Conservation (phyloP, 345 rosid species). For the Salix dunnii region DNA sequence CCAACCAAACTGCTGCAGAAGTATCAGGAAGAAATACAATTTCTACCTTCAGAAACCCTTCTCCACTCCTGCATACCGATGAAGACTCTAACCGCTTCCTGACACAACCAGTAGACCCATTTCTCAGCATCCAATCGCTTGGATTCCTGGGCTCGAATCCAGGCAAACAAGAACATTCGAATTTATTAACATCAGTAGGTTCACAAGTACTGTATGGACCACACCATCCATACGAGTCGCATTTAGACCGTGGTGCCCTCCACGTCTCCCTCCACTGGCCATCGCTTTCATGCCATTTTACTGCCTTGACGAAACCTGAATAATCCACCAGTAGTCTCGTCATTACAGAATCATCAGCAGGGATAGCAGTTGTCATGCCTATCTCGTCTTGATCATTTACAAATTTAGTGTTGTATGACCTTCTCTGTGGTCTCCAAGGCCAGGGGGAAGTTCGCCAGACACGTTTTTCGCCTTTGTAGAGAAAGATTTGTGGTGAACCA, state of each 20-base stretch:
- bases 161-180: slow-evolving; percentile 7
- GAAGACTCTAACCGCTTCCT: slow-evolving; percentile 2
- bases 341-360: neutral
- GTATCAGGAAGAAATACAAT: slow-evolving; percentile 9
- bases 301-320: slow-evolving; percentile 7
- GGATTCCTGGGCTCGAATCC: slow-evolving; percentile 4
- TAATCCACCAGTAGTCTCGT: neutral
- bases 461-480: neutral
- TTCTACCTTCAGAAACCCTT: slow-evolving; percentile 5
- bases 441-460: neutral
- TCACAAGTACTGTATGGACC: slow-evolving; percentile 4
- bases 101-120: neutral
- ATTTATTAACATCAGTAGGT: neutral
- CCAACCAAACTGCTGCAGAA: neutral
- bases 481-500: neutral
- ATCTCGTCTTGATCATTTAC: neutral
- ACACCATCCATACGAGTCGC: slow-evolving; percentile 8
- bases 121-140: slow-evolving; percentile 6
- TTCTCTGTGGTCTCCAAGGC: neutral
- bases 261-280: neutral
- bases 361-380: too few species aligned
- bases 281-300: neutral
- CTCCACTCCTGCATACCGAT: slow-evolving; percentile 4
- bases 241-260: neutral
- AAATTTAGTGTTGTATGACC: neutral